Base-by-base conservation (phyloP, 495 filamentous ascomycete genomes). In the Podospora conica region DNA sequence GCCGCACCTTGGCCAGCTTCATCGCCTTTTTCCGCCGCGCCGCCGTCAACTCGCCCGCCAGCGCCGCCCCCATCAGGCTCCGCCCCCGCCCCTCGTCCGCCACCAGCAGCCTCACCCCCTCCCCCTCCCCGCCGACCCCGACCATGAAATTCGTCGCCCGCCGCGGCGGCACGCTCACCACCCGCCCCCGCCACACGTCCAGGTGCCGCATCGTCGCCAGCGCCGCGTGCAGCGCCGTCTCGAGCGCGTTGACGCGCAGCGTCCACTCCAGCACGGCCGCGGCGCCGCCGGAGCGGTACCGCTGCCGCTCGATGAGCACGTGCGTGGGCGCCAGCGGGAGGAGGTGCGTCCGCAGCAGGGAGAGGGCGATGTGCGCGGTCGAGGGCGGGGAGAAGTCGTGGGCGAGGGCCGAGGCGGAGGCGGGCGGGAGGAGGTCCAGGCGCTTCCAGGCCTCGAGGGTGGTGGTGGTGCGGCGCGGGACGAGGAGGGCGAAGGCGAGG, bases 301-400 rank as follows among this genome's bases (percentile, higher is more conserved):
- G 90, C 73, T 98, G 94, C 3, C 91, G 87, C 77, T 98, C 94
- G 63, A 98, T 93, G 1, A 98, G 82, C 53, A 98, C 81, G 68
- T 89, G 87, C 12, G 85, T 90, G 3, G 90, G 92, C 2, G 78
- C 75, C 33, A 73, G 73, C 12, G 70, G 76, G 18, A 89, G 73
- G 8, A 91, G 70, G 3, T 83, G 78, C 1, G 79, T 72, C 3
- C 71, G 78, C 62, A 93, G 68, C 9, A 96, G 81, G 8, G 66
- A 70, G 73, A 90, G 84, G 20, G 94, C 88, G n/a, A 81, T 80
- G 1, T 70, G 57, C 9, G 90, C 83, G 66, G 92, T 86, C 20
- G 78, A 56, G 3, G 75, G 64, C 3, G 88, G 90, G 59, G 78
- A 75, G 76, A 86, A 95, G 24, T 76, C 66, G 23, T 86, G 80